phyloP scores from a whole-genome alignment of 768 basidiomycete genomes.

The Rhizopogon salebrosus region DNA sequence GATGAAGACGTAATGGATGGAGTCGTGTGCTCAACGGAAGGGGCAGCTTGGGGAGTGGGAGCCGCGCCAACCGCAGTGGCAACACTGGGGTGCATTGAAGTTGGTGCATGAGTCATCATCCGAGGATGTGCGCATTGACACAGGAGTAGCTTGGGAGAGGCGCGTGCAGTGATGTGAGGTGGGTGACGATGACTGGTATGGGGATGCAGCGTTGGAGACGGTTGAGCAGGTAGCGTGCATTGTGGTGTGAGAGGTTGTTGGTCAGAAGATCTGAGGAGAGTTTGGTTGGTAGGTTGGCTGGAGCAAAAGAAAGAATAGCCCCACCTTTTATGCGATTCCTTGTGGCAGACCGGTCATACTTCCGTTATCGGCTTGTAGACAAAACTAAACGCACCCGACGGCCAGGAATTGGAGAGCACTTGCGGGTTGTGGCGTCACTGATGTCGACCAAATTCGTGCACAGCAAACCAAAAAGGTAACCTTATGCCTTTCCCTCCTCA shows the following conservation, averaged over 20 bases:
- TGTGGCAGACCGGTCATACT: constrained; percentile 24
- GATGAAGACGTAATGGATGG: constrained; percentile 7
- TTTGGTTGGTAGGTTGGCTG: constrained; percentile 1
- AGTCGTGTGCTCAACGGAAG: constrained; percentile 42
- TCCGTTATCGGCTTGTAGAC: constrained; percentile 33
- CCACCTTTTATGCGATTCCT: constrained; percentile 24
- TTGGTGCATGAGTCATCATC: constrained; percentile 31
- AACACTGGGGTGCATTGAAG: constrained; percentile 69
- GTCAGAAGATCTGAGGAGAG: constrained; percentile 1
- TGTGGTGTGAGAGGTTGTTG: background rate
- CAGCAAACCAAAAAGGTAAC: constrained; percentile 11
- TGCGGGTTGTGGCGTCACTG: constrained; percentile 34
- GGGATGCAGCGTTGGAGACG: constrained; percentile 2
- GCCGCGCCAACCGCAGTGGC: constrained; percentile 72
- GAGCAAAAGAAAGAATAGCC: background rate
- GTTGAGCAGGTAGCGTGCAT: constrained; percentile 16
- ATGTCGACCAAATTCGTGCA: constrained; percentile 23
- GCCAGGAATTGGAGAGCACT: constrained; percentile 12
- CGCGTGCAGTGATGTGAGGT: constrained; percentile 5
- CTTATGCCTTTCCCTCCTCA: too few species aligned
- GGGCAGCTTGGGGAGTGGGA: constrained; percentile 55
- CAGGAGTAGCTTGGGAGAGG: constrained; percentile 16
- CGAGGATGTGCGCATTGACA: constrained; percentile 16
- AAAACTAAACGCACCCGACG: constrained; percentile 27
- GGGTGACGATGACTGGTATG: constrained; percentile 6